Conservation (phyloP, 805 yeast species). For the Metschnikowia corniflorae region DNA sequence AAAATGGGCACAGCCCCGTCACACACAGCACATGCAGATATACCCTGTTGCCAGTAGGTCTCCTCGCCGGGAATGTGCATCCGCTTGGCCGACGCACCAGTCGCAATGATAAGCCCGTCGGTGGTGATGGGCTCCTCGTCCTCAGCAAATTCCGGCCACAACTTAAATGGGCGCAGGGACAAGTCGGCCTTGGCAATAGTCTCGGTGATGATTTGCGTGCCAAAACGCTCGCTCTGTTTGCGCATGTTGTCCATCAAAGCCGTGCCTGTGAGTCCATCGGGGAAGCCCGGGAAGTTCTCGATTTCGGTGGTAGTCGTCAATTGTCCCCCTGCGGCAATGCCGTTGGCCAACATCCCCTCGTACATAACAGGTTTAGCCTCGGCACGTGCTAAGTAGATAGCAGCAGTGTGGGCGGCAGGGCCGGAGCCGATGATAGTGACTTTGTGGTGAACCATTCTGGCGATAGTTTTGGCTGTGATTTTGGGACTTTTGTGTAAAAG, state of each 20-base stretch:
- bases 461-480: neutral
- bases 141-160: constrained; percentile 95
- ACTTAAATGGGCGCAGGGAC: constrained; percentile 84
- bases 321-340: constrained; percentile 99
- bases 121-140: constrained; percentile 88
- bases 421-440: constrained; percentile 94
- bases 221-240: constrained; percentile 80
- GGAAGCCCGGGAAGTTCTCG: constrained; percentile 99
- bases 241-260: constrained; percentile 93
- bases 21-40: constrained; percentile 99
- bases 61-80: constrained; percentile 94
- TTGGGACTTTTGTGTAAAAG: neutral
- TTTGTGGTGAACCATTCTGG: constrained; percentile 74
- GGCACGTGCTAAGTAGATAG: constrained; percentile 94
- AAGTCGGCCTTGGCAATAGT: constrained; percentile 92
- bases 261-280: constrained; percentile 83
- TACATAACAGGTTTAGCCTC: constrained; percentile 90
- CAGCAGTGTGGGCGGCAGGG: constrained; percentile 99
- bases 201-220: constrained; percentile 92
- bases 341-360: constrained; percentile 97
- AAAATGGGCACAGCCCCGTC: constrained; percentile 99
- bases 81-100: constrained; percentile 98
- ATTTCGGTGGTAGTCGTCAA: constrained; percentile 97
- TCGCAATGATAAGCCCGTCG: constrained; percentile 88
- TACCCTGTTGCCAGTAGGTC: constrained; percentile 97